Evolutionary conservation across 345 rosid genomes (phyloP).

Genomic region (Stellera chamaejasme): DNA sequence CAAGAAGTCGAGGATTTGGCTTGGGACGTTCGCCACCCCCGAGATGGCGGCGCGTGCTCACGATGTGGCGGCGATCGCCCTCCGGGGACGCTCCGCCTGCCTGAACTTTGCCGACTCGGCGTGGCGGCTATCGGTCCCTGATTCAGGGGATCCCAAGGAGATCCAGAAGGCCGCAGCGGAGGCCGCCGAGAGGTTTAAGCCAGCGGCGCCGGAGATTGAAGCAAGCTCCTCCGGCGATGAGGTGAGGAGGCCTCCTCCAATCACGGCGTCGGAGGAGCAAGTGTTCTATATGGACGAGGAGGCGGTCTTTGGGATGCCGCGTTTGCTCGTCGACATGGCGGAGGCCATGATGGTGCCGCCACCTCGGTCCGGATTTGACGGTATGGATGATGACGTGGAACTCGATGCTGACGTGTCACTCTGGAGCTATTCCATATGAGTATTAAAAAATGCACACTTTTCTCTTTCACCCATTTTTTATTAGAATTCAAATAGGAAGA

Average conservation of each 20-base stretch:
- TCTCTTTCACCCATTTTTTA: too few species aligned
- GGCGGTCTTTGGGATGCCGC: slow-evolving; percentile 52
- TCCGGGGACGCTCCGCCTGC: slow-evolving; percentile 76
- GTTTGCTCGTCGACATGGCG: slow-evolving; percentile 56
- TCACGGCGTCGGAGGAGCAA: slow-evolving; percentile 10
- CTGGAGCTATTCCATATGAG: slow-evolving; percentile 43
- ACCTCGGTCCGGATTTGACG: slow-evolving; percentile 25
- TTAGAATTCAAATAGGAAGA: too few species aligned
- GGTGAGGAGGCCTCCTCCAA: not conserved
- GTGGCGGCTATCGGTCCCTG: slow-evolving; percentile 65
- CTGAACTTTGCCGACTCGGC: slow-evolving; percentile 87
- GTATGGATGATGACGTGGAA: slow-evolving; percentile 19
- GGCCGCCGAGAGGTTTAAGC: slow-evolving; percentile 46
- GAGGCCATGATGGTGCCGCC: slow-evolving; percentile 78
- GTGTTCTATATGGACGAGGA: slow-evolving; percentile 56
- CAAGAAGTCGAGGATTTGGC: slow-evolving; percentile 86
- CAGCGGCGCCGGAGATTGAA: slow-evolving; percentile 5
- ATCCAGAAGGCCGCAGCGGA: slow-evolving; percentile 71
- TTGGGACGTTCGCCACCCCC: slow-evolving; percentile 61
- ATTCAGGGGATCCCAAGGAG: slow-evolving; percentile 46
- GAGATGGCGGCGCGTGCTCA: slow-evolving; percentile 98
- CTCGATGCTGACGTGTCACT: slow-evolving; percentile 35
- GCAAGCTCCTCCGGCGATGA: slow-evolving; percentile 1
- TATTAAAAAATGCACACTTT: too few species aligned
- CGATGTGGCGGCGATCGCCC: slow-evolving; percentile 71